Percentiles rank a stretch among this genome's conserved stretches.
Conservation (phyloP, 768 basidiomycete genomes). For the Suillus paluster region DNA sequence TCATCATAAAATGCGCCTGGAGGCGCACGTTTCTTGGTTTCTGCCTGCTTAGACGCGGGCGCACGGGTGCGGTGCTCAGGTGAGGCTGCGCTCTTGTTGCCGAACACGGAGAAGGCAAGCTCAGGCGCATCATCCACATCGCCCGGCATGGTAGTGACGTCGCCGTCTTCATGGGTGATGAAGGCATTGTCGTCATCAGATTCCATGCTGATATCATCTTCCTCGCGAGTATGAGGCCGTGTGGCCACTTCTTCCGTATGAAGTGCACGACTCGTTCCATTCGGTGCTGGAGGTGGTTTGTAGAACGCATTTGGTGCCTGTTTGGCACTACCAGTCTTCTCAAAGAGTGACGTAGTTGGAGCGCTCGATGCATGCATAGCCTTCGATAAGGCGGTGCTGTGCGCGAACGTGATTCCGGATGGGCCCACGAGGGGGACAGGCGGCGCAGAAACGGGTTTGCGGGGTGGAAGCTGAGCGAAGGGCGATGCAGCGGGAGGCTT, state of each 20-base stretch:
- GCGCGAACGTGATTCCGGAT: constrained; percentile 12
- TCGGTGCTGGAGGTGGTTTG: constrained; percentile 45
- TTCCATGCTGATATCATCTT: constrained; percentile 19
- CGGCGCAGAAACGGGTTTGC: constrained; percentile 7
- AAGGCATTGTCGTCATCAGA: constrained; percentile 13
- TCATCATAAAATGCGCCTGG: constrained; percentile 55
- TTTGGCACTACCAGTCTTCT: constrained; percentile 51
- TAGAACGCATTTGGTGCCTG: constrained; percentile 70
- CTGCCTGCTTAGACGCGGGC: constrained; percentile 16
- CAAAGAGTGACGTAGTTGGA: constrained; percentile 39
- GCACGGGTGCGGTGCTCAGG: constrained; percentile 17
- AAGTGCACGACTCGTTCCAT: constrained; percentile 20
- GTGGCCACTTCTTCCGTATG: constrained; percentile 12
- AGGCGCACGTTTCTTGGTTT: constrained; percentile 36
- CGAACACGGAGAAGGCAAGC: constrained; percentile 37
- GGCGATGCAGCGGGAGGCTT: neutral
- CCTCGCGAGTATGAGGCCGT: constrained; percentile 8
- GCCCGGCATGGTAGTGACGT: neutral
- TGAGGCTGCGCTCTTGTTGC: constrained; percentile 13
- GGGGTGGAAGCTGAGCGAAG: constrained; percentile 5
- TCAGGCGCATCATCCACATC: constrained; percentile 16
- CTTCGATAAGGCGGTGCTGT: constrained; percentile 8
- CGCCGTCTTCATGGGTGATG: constrained; percentile 8
- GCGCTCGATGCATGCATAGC: constrained; percentile 3
- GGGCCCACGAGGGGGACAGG: constrained; percentile 17